Evolutionary conservation across 164 flowering plant species (phyloP).

Genomic region (Sextonia rubra): DNA sequence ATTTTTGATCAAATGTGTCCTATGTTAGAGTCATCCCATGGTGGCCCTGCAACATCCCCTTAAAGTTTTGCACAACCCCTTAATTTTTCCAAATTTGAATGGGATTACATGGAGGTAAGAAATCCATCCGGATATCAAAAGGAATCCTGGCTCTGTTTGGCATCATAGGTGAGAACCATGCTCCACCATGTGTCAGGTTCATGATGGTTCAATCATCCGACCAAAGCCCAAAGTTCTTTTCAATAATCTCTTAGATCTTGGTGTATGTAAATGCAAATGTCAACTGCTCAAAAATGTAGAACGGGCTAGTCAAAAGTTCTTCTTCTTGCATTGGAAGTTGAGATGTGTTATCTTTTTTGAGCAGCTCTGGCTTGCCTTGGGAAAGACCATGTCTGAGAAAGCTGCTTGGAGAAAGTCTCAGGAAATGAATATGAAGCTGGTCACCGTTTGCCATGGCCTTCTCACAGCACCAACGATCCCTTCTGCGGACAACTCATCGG

Average conservation of each 20-base stretch:
- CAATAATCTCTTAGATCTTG: background rate
- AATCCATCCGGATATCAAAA: too few relatives aligned
- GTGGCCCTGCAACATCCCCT: too few relatives aligned
- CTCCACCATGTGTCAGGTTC: background rate
- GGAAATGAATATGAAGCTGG: conserved; percentile 34
- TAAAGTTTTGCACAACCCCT: too few relatives aligned
- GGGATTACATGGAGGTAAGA: too few relatives aligned
- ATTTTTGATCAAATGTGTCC: too few relatives aligned
- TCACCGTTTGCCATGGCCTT: conserved; percentile 42
- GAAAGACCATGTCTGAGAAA: conserved; percentile 42
- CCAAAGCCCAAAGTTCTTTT: background rate
- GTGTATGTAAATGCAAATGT: too few relatives aligned
- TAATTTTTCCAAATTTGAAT: too few relatives aligned
- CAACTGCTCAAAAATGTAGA: background rate
- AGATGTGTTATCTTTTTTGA: background rate
- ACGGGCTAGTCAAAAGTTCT: background rate
- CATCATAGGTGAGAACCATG: background rate
- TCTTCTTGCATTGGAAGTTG: background rate
- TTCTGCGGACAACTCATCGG: conserved; percentile 14
- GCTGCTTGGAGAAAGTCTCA: conserved; percentile 36
- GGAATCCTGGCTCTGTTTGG: background rate
- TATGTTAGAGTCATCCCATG: too few relatives aligned
- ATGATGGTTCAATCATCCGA: too few relatives aligned
- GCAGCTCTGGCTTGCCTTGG: conserved; percentile 53
- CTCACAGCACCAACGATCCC: conserved; percentile 29